These are phyloP conservation scores for Chlamydomonas eustigma DNA, from an alignment of 139 green algal species.

Conservation along the genomic window DNA sequence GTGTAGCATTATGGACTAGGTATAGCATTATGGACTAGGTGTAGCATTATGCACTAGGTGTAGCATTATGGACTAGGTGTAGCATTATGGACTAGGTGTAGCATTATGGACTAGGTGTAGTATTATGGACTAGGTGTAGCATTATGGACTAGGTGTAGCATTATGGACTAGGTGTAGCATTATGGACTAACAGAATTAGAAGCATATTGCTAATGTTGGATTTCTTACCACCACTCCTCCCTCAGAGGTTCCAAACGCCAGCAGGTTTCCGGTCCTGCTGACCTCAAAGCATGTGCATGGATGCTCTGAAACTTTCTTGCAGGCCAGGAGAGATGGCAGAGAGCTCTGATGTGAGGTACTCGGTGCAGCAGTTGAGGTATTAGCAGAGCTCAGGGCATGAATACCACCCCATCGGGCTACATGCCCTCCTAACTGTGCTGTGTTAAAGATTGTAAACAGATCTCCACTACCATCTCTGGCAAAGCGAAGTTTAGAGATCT, in stretches of 20 bases:
- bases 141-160: too few species aligned
- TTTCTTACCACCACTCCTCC: slow-evolving; percentile 25
- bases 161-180: too few species aligned
- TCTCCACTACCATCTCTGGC: slow-evolving; percentile 1
- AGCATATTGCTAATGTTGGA: neutral
- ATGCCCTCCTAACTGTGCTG: slow-evolving; percentile 13
- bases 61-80: too few species aligned
- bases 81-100: too few species aligned
- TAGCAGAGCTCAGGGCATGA: neutral
- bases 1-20: too few species aligned
- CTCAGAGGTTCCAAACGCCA: slow-evolving; percentile 27
- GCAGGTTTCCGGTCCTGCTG: slow-evolving; percentile 17
- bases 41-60: too few species aligned
- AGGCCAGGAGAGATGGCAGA: slow-evolving; percentile 15
- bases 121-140: too few species aligned
- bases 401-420: slow-evolving; percentile 14
- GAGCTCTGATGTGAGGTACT: neutral
- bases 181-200: too few species aligned
- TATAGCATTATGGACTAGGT: too few species aligned
- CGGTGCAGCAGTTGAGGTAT: neutral
- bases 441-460: slow-evolving; percentile 3
- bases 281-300: slow-evolving; percentile 30
- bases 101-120: too few species aligned
- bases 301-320: slow-evolving; percentile 10
- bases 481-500: slow-evolving; percentile 8